Conservation (phyloP, 768 basidiomycete species). For the Calocybe cyanea region DNA sequence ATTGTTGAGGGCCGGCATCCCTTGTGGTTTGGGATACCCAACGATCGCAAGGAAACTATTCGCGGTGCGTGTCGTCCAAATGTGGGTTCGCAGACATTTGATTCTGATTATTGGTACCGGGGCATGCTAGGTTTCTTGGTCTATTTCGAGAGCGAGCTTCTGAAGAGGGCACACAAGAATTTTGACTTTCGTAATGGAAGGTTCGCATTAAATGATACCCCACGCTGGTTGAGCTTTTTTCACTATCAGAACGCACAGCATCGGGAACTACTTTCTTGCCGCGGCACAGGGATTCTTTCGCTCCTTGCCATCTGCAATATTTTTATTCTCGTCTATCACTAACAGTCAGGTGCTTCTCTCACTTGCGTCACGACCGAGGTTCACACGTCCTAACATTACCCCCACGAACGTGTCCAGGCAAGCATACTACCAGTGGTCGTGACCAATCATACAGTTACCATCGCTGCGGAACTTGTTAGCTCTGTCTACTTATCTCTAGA, state of each 20-base stretch:
- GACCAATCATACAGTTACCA: constrained; percentile 94
- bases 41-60: constrained; percentile 88
- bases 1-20: constrained; percentile 84
- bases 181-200: constrained; percentile 93
- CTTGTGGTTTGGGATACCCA: constrained; percentile 84
- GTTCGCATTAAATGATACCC: constrained; percentile 28
- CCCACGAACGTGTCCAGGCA: constrained; percentile 38
- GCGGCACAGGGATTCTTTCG: constrained; percentile 89
- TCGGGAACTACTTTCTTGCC: constrained; percentile 90
- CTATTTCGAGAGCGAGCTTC: constrained; percentile 83
- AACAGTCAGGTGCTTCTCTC: constrained; percentile 51
- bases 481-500: constrained; percentile 22
- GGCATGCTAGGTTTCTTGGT: constrained; percentile 78
- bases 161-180: constrained; percentile 88
- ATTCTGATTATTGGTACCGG: neutral
- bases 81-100: neutral
- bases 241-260: constrained; percentile 33
- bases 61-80: constrained; percentile 48
- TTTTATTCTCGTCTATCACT: constrained; percentile 89
- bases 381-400: constrained; percentile 8
- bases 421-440: constrained; percentile 88
- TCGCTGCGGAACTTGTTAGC: constrained; percentile 83
- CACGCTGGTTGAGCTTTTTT: neutral
- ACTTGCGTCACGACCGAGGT: constrained; percentile 2
- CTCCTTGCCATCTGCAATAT: constrained; percentile 90